Percentiles rank a stretch among this genome's conserved stretches.
These are phyloP conservation scores for Chrysoporthe austroafricana DNA, from an alignment of 2,329 filamentous ascomycete species.

Conservation along the genomic window DNA sequence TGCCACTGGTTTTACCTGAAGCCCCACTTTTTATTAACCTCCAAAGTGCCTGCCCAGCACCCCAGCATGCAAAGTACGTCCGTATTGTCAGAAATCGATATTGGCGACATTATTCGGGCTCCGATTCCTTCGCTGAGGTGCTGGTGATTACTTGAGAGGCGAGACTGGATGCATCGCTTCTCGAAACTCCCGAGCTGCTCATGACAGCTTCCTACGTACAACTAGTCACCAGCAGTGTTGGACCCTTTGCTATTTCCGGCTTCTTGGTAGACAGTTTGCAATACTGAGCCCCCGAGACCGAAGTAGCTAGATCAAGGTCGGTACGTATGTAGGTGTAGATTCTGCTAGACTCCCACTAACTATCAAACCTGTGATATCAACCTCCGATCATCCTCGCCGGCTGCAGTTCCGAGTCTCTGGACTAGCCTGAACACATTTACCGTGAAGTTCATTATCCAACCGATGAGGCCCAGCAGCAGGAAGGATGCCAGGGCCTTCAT, in stretches of 20 bases:
- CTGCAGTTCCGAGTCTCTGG: slow-evolving; percentile 63
- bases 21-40: slow-evolving; percentile 2
- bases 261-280: background rate
- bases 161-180: background rate
- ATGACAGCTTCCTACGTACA: background rate
- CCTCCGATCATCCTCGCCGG: slow-evolving; percentile 49
- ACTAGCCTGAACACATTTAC: slow-evolving; percentile 79
- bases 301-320: background rate
- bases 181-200: background rate
- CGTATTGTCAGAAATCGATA: background rate
- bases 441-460: slow-evolving; percentile 90
- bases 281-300: too few species aligned
- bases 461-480: slow-evolving; percentile 77
- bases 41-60: background rate
- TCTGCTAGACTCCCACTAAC: background rate
- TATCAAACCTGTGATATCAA: slow-evolving; percentile 11
- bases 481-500: slow-evolving; percentile 72
- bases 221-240: background rate
- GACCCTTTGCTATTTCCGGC: background rate
- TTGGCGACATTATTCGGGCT: background rate
- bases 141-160: background rate
- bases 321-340: background rate
- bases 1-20: background rate
- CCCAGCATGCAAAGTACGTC: too few species aligned
- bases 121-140: background rate